Evolutionary conservation across 805 yeast genomes (phyloP), one percentile per base, ranked within the genome.

Genomic region (Hanseniaspora lindneri): DNA sequence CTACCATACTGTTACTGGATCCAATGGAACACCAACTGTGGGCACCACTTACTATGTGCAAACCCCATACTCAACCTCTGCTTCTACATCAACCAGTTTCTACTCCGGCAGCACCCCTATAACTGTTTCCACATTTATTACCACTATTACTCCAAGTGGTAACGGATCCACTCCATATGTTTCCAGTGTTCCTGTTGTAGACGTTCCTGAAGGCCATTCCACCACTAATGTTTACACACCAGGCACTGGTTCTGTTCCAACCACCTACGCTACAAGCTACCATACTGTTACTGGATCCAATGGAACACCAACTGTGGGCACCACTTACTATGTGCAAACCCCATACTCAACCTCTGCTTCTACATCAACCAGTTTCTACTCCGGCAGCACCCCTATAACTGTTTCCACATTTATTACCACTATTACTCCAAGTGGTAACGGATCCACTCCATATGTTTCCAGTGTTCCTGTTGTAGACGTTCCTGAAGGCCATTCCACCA

Each of bases 241-340:
- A 21, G 40, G 42, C 27, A 30, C 36, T n/a, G 36, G 27, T 5
- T 27, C 36, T 42, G 6, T 17, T 17, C 24, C 39, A 5, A 33
- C 39, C 10, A 42, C 47, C 16, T 34, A 17, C 16, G 23, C 14
- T n/a, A 30, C 28, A 10, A 13, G 8, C 14, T 34, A n/a, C 14
- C 4, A 14, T 7, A 43, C 40, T 20, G 20, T 24, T 3, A 41
- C 39, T 2, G 46, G 27, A 11, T 13, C 23, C 4, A 21, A 42
- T 33, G 46, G 21, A 44, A 39, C 36, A 30, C 34, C 34, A n/a
- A 52, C 55, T 21, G 49, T 36, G 8, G 51, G 34, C 23, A 54
- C 54, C 35, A 21, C 47, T 27, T 49, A 43, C 49, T 50, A 46
- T 25, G 52, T 53, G 16, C 41, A 53, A 39, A 51, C 54, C 17